Evolutionary conservation across 75 land plant genomes (phyloP).

Genomic region (Selaginella tamariscina): DNA sequence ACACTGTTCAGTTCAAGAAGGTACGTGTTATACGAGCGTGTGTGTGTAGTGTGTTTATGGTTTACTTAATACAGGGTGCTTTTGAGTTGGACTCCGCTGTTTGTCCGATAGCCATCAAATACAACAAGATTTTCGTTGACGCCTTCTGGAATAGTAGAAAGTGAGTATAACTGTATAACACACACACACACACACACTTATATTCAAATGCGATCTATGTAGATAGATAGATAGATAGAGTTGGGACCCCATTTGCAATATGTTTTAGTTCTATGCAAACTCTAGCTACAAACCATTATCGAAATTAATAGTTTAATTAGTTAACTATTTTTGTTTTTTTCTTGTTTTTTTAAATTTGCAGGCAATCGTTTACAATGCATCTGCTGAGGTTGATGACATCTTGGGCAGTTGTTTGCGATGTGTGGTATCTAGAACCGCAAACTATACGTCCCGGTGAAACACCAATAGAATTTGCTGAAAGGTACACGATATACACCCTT

Average conservation of each 20-base stretch:
- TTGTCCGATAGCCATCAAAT: constrained; percentile 90
- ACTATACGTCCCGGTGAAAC: constrained; percentile 71
- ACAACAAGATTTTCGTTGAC: constrained; percentile 94
- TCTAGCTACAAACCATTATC: too few species aligned
- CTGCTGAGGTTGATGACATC: constrained; percentile 88
- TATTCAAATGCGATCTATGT: too few species aligned
- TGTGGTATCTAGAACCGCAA: constrained; percentile 94
- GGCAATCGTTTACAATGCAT: constrained; percentile 95
- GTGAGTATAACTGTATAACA: too few species aligned
- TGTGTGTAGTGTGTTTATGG: too few species aligned
- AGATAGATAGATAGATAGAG: too few species aligned
- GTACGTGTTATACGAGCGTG: constrained; percentile 34
- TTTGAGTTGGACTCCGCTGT: constrained; percentile 95
- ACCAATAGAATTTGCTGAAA: constrained; percentile 92
- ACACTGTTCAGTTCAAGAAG: constrained; percentile 97
- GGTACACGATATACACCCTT: too few species aligned
- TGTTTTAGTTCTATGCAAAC: too few species aligned
- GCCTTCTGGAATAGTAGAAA: constrained; percentile 96
- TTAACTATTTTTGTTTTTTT: too few species aligned
- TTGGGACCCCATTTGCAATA: too few species aligned
- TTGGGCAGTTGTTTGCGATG: constrained; percentile 99
- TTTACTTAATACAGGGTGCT: constrained; percentile 58
- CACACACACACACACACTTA: too few species aligned
- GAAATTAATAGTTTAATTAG: too few species aligned
- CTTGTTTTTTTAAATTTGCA: constrained; percentile 23